A percentile compares a stretch with the other conserved stretches of the same genome.
phyloP scores from a whole-genome alignment of 2,329 filamentous ascomycete genomes.

The Lecanoromycetidae sp. region DNA sequence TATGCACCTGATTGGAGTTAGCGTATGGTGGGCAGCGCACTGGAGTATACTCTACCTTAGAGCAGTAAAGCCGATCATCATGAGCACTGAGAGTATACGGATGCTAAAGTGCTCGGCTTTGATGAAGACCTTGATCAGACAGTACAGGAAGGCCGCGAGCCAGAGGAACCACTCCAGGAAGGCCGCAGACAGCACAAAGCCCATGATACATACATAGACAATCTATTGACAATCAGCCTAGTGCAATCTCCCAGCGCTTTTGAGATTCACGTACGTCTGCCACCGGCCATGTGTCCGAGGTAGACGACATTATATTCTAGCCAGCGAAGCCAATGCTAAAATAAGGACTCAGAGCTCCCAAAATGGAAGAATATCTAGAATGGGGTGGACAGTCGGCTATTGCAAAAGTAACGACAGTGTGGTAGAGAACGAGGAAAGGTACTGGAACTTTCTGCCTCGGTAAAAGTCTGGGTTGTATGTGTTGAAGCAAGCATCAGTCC shows the following conservation, averaged over 20 bases:
- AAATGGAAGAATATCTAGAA: too few species aligned
- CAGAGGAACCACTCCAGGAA: conserved; percentile 89
- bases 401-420: too few species aligned
- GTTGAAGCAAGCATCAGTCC: not conserved
- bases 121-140: conserved; percentile 70
- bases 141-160: conserved; percentile 89
- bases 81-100: conserved; percentile 60
- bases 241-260: not conserved
- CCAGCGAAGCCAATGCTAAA: too few species aligned
- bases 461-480: not conserved
- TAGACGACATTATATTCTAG: not conserved
- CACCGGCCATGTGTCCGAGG: conserved; percentile 25
- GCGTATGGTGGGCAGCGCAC: not conserved
- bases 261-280: conserved; percentile 26
- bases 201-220: conserved; percentile 70
- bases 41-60: conserved; percentile 49
- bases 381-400: too few species aligned
- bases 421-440: too few species aligned
- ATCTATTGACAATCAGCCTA: conserved; percentile 46
- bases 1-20: conserved; percentile 45
- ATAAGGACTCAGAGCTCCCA: too few species aligned
- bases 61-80: conserved; percentile 60
- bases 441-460: too few species aligned
- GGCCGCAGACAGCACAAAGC: conserved; percentile 69
- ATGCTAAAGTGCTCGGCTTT: conserved; percentile 87